Base-by-base conservation (phyloP, 2,329 filamentous ascomycete genomes). In the Beauveria sp. region DNA sequence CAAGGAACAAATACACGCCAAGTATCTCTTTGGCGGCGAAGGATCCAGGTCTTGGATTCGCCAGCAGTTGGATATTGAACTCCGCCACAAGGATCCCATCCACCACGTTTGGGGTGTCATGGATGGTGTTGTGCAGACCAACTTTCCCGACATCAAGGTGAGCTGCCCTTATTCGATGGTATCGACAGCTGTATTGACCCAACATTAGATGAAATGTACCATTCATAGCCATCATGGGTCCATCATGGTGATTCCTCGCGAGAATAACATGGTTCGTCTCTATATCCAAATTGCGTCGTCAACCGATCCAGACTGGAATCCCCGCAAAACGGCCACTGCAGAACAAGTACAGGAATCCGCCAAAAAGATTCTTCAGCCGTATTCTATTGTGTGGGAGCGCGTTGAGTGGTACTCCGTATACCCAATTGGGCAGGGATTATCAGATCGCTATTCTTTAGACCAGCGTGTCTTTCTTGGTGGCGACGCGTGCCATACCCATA, bases 401-500 rank as follows among this genome's bases (percentile, higher is more conserved):
- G 81, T 88, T 1, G 86, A 89, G 67, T 90, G 88, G 88, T 91
- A 85, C 74, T 89, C 88, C 0, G 87, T 88, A 2, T 91, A 91
- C 67, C 87, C 88, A 50, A 90, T 91, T 64, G 87, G 88, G 9
- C 88, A 91, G 71, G 86, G 88, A 0, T 87, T 90, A 40, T 81
- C 87, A 1, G 86, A 88, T 60, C 82, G 79, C 20, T 88, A 88
- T 67, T 88, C 86, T 0, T 73, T 87, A 55, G 82, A 89, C 63
- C 81, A 88, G 65, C 81, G 88, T 57, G 86, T 91, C 1, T 91
- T 91, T 70, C 79, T 92, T 30, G 87, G 86, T 14, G 89, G 89
- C 45, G 89, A 92, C 73, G 87, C 88, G n/a, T 90, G 87, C 66
- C 89, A 92, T 72, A 91, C 88, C 0, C 89, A 91, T 68, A 90